phyloP scores from a whole-genome alignment of 768 basidiomycete genomes.

The Saitozyma sp. region DNA sequence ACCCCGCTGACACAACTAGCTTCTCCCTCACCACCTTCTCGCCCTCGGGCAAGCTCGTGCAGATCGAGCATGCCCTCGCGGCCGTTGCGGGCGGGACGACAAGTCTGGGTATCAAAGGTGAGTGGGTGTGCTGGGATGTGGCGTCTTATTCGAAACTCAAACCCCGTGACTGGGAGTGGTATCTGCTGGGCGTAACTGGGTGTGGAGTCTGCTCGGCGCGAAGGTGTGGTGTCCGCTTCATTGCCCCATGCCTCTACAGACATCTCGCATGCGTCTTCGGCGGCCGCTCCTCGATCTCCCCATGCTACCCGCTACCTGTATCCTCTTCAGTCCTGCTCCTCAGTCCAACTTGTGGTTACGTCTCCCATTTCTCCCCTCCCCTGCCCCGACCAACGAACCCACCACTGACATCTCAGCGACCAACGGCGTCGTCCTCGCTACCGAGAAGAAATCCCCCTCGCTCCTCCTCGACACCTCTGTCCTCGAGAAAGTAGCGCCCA shows the following conservation, averaged over 20 bases:
- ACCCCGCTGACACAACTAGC: conserved; percentile 55
- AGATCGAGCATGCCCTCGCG: conserved; percentile 99
- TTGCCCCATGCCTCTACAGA: no score
- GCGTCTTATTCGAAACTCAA: no score
- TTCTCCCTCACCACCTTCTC: conserved; percentile 99
- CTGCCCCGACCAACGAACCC: neutral
- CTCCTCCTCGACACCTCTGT: conserved; percentile 96
- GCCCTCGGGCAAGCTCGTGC: conserved; percentile 94
- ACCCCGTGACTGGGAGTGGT: no score
- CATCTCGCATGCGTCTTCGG: no score
- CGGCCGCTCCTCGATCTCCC: neutral
- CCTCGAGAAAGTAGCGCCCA: conserved; percentile 93
- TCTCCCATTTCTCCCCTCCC: neutral
- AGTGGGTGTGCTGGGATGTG: conserved; percentile 18
- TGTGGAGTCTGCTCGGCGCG: neutral
- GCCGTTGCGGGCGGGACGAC: conserved; percentile 94
- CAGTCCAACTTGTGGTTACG: neutral
- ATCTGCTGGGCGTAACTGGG: neutral
- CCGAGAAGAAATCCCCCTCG: conserved; percentile 98
- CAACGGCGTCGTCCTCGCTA: conserved; percentile 98
- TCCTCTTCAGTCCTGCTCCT: neutral
- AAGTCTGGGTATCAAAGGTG: conserved; percentile 97
- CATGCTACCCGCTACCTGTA: neutral
- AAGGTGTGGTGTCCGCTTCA: neutral
- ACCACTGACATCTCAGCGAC: conserved; percentile 63